Conservation (phyloP, 2,329 filamentous ascomycete genomes). For the Thelonectria rubi region DNA sequence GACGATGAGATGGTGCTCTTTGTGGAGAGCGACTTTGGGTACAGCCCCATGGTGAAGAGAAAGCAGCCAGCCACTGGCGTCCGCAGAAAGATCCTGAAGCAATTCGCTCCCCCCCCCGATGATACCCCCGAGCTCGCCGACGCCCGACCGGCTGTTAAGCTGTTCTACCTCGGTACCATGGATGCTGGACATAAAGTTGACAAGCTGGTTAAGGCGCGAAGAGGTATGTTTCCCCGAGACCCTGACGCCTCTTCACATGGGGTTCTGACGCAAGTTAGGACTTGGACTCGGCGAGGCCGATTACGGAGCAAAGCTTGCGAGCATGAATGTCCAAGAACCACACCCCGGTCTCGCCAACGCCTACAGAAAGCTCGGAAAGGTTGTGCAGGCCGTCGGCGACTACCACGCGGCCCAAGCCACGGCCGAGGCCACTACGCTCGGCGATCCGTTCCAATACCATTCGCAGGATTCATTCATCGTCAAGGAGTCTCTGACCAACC, state of each 20-base stretch:
- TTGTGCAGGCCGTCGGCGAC: conserved; percentile 92
- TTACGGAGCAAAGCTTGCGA: conserved; percentile 87
- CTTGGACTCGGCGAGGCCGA: conserved; percentile 92
- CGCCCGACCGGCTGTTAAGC: conserved; percentile 89
- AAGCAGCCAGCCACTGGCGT: conserved; percentile 98
- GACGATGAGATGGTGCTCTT: conserved; percentile 98
- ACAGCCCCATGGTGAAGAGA: conserved; percentile 93
- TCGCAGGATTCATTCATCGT: conserved; percentile 96
- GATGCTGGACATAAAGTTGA: conserved; percentile 98
- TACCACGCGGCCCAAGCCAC: conserved; percentile 97
- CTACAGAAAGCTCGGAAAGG: conserved; percentile 93
- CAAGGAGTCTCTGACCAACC: conserved; percentile 97
- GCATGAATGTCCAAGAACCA: conserved; percentile 88
- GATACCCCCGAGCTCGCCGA: conserved; percentile 95
- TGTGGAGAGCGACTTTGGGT: conserved; percentile 98
- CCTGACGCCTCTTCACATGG: not conserved
- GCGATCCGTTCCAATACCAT: conserved; percentile 93
- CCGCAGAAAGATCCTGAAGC: conserved; percentile 93
- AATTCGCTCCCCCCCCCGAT: conserved; percentile 96
- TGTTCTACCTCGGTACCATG: conserved; percentile 95
- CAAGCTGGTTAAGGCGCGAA: conserved; percentile 87
- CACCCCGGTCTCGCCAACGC: conserved; percentile 88
- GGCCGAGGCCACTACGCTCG: conserved; percentile 92
- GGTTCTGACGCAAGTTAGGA: conserved; percentile 61
- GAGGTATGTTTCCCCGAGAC: conserved; percentile 68